phyloP scores from a whole-genome alignment of 2,329 filamentous ascomycete genomes.

The Aspergillus sp. region DNA sequence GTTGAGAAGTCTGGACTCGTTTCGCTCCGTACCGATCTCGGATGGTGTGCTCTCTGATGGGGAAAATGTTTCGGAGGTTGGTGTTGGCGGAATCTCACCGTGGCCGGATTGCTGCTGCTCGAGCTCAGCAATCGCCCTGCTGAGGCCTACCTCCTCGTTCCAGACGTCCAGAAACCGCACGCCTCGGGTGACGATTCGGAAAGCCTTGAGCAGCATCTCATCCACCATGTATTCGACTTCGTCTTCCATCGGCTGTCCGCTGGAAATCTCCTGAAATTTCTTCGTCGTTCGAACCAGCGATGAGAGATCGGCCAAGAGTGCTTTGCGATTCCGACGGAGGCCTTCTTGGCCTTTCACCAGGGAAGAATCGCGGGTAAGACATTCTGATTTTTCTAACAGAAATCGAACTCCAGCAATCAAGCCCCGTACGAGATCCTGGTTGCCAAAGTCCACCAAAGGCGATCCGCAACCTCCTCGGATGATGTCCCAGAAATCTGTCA shows the following conservation, averaged over 20 bases:
- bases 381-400: constrained; percentile 87
- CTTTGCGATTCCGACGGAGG: constrained; percentile 81
- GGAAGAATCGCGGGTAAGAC: constrained; percentile 78
- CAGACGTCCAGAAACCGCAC: constrained; percentile 88
- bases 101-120: constrained; percentile 35
- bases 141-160: constrained; percentile 61
- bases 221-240: constrained; percentile 68
- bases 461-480: constrained; percentile 76
- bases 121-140: constrained; percentile 45
- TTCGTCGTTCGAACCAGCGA: constrained; percentile 88
- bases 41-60: constrained; percentile 27
- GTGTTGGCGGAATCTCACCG: constrained; percentile 41
- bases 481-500: constrained; percentile 91
- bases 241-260: constrained; percentile 47
- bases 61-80: constrained; percentile 45
- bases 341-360: constrained; percentile 76
- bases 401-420: constrained; percentile 92
- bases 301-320: constrained; percentile 85
- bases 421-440: constrained; percentile 91
- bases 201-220: constrained; percentile 90
- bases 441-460: constrained; percentile 78
- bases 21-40: constrained; percentile 34
- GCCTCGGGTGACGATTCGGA: constrained; percentile 89
- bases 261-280: constrained; percentile 75
- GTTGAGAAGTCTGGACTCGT: constrained; percentile 39